Conservation (phyloP, 208 protist genomes). For the Leptomonas seymouri region DNA sequence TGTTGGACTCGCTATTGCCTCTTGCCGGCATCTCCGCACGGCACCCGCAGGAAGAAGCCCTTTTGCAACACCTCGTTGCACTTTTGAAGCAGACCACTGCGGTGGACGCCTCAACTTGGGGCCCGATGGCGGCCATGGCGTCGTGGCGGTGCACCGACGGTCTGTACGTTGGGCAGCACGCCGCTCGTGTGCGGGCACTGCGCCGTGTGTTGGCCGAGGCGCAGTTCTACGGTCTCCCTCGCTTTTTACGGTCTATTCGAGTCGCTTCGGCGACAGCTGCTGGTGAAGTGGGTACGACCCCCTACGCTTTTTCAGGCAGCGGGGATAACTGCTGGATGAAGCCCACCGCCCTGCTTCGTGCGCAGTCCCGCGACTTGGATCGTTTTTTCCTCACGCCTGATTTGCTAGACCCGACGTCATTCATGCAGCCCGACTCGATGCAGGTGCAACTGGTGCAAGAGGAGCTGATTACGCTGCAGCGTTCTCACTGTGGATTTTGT, state of each 20-base stretch:
- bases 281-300: not conserved
- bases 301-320: not conserved
- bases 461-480: slow-evolving; percentile 65
- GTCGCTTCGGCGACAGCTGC: not conserved
- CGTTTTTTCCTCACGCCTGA: slow-evolving; percentile 64
- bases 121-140: slow-evolving; percentile 36
- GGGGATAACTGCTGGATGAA: slow-evolving; percentile 6
- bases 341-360: slow-evolving; percentile 14
- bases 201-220: slow-evolving; percentile 47
- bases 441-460: slow-evolving; percentile 72
- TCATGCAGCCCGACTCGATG: slow-evolving; percentile 43
- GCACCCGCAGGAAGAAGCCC: slow-evolving; percentile 49
- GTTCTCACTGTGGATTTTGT: slow-evolving; percentile 58
- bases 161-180: slow-evolving; percentile 62
- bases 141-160: slow-evolving; percentile 59
- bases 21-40: slow-evolving; percentile 45
- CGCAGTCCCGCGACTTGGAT: slow-evolving; percentile 21
- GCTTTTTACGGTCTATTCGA: slow-evolving; percentile 87
- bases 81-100: slow-evolving; percentile 15
- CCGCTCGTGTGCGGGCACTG: slow-evolving; percentile 41
- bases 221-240: slow-evolving; percentile 82
- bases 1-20: slow-evolving; percentile 41
- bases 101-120: slow-evolving; percentile 55
- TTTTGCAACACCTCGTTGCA: slow-evolving; percentile 45
- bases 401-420: slow-evolving; percentile 50